phyloP scores from a whole-genome alignment of 352 stramenopile species.

The Aphanomyces invadans region DNA sequence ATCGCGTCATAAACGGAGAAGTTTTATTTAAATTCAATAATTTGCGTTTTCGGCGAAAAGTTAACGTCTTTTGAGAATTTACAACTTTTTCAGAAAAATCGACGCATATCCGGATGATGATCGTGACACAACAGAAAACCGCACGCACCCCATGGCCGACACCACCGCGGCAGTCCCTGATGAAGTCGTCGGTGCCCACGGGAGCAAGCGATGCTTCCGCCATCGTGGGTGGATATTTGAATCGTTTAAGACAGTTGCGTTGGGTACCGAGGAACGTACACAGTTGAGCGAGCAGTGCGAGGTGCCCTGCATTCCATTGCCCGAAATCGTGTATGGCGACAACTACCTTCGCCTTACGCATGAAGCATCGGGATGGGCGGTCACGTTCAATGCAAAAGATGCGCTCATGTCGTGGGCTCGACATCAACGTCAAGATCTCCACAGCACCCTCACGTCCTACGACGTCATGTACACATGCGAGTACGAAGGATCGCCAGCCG shows the following conservation, averaged over 20 bases:
- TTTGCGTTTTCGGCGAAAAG: slow-evolving; percentile 29
- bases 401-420: slow-evolving; percentile 41
- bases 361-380: slow-evolving; percentile 26
- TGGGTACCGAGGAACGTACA: slow-evolving; percentile 37
- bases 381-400: slow-evolving; percentile 37
- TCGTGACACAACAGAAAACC: too few species aligned
- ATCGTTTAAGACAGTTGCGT: slow-evolving; percentile 31
- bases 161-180: neutral
- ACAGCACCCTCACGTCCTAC: slow-evolving; percentile 29
- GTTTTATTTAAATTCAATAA: neutral
- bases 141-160: slow-evolving; percentile 9
- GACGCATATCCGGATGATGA: neutral
- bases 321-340: slow-evolving; percentile 50
- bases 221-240: slow-evolving; percentile 41
- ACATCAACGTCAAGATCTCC: slow-evolving; percentile 25
- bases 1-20: too few species aligned
- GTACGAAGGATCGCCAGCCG: neutral
- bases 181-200: neutral
- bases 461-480: slow-evolving; percentile 54
- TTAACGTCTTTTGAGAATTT: slow-evolving; percentile 28
- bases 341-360: slow-evolving; percentile 34
- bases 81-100: too few species aligned
- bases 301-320: slow-evolving; percentile 37
- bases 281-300: slow-evolving; percentile 30
- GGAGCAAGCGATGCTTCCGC: slow-evolving; percentile 29